phyloP scores from a whole-genome alignment of 768 basidiomycete species.

The Asterophora parasitica region DNA sequence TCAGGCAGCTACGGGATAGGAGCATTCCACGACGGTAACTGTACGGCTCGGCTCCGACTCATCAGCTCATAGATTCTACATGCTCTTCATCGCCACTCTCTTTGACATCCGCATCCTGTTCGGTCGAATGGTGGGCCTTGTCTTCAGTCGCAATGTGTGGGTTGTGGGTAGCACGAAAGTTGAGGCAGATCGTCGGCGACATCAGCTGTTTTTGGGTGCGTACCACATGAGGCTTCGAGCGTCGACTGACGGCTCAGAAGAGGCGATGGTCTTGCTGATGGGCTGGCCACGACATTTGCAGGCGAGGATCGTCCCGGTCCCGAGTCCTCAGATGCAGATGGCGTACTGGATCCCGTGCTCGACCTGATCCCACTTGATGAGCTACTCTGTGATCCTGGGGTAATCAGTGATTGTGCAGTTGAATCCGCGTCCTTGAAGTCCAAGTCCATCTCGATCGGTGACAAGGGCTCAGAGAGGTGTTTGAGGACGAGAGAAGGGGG shows the following conservation, averaged over 20 bases:
- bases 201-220: background rate
- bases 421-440: background rate
- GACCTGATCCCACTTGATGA: background rate
- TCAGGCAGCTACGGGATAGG: background rate
- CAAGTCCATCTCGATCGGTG: conserved; percentile 1
- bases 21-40: background rate
- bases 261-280: background rate
- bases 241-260: background rate
- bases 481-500: conserved; percentile 16
- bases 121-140: too few relatives aligned
- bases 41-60: background rate
- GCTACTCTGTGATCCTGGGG: background rate
- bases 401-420: background rate
- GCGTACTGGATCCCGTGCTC: background rate
- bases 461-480: conserved; percentile 5
- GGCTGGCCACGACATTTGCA: background rate
- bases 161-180: background rate
- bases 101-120: background rate
- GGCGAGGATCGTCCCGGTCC: background rate
- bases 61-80: too few relatives aligned
- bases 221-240: background rate
- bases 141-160: background rate
- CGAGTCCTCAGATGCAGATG: background rate
- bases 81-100: too few relatives aligned
- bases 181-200: background rate